phyloP scores from a whole-genome alignment of 331 rosid genomes.

The Spiraea crenata region DNA sequence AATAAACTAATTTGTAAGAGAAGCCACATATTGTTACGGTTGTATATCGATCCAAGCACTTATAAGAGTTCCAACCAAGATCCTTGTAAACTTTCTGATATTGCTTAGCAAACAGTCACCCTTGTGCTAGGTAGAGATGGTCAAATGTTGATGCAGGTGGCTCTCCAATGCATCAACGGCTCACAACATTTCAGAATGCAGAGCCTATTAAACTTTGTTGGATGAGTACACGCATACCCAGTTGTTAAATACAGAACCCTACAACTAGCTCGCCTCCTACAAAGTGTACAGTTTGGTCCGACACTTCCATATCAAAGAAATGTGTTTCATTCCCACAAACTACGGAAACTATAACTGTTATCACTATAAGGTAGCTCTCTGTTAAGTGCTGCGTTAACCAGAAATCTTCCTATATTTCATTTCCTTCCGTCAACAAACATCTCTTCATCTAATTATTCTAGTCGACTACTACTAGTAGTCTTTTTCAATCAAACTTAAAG shows the following conservation, averaged over 20 bases:
- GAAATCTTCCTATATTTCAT: not conserved
- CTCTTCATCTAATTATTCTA: not conserved
- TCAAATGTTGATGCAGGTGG: too few species aligned
- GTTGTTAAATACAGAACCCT: constrained; percentile 1
- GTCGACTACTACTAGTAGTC: not conserved
- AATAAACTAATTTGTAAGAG: too few species aligned
- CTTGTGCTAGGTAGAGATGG: too few species aligned
- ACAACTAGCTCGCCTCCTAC: constrained; percentile 13
- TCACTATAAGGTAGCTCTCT: not conserved
- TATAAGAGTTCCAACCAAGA: too few species aligned
- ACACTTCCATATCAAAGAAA: constrained; percentile 16
- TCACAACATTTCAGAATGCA: too few species aligned
- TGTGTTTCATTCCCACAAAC: not conserved
- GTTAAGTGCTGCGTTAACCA: not conserved
- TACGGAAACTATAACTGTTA: not conserved
- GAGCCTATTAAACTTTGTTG: not conserved
- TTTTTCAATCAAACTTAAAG: not conserved
- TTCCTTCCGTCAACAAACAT: constrained; percentile 4
- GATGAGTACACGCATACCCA: constrained; percentile 7
- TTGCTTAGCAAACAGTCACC: too few species aligned
- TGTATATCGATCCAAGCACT: too few species aligned
- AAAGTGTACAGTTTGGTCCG: constrained; percentile 19
- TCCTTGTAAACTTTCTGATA: too few species aligned
- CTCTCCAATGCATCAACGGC: too few species aligned
- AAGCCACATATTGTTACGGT: too few species aligned